Conservation (phyloP, 148 eudicot genomes). For the Linanthus parryae region DNA sequence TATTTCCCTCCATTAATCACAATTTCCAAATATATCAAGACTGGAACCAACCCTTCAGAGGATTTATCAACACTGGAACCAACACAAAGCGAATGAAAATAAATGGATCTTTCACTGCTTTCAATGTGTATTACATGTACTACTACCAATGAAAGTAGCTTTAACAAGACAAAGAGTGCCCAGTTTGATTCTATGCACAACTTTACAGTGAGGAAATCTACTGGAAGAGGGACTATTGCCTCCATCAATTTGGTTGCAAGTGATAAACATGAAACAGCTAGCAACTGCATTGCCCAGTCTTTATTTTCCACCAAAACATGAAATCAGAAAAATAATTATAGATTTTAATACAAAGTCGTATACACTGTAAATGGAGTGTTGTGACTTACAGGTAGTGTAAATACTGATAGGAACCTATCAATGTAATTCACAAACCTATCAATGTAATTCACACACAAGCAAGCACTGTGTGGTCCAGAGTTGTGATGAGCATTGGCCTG, state of each 20-base stretch:
- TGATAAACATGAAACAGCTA: constrained; percentile 85
- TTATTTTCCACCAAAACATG: constrained; percentile 16
- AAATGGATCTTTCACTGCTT: too few relatives aligned
- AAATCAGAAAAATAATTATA: not conserved
- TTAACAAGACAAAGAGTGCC: too few relatives aligned
- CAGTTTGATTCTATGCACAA: too few relatives aligned
- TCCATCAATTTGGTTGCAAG: constrained; percentile 80
- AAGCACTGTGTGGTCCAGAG: constrained; percentile 54
- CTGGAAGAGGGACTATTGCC: constrained; percentile 34
- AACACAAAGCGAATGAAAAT: too few relatives aligned
- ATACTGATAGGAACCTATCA: constrained; percentile 65
- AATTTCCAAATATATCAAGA: too few relatives aligned
- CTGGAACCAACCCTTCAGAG: too few relatives aligned
- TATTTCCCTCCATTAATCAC: too few relatives aligned
- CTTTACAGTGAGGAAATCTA: too few relatives aligned
- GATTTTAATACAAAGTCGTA: not conserved
- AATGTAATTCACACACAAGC: constrained; percentile 65
- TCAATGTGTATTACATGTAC: too few relatives aligned
- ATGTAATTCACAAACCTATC: too few relatives aligned
- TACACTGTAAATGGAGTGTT: not conserved
- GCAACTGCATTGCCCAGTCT: constrained; percentile 71
- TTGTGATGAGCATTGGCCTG: constrained; percentile 70
- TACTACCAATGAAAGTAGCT: too few relatives aligned
- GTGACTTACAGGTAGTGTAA: constrained; percentile 62
- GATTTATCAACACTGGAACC: too few relatives aligned